A percentile compares a stretch with the other conserved stretches of the same genome.
Evolutionary conservation across 176 grass and related monocot genomes (phyloP).

Genomic region (Oryza rufipogon): DNA sequence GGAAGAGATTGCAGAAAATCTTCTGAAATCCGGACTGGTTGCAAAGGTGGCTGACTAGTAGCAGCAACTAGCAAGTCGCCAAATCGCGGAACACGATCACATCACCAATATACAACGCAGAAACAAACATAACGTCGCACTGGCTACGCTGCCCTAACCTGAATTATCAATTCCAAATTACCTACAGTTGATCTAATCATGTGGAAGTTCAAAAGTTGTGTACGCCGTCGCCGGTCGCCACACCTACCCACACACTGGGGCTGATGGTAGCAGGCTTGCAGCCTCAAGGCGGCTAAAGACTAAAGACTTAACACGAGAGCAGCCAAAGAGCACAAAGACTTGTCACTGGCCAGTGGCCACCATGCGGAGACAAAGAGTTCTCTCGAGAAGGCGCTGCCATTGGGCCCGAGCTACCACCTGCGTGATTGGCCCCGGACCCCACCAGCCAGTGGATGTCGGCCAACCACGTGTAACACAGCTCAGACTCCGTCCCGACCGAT

Average conservation of each 20-base stretch:
- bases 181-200: conserved; percentile 12
- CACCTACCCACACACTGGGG: neutral
- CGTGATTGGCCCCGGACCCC: conserved; percentile 35
- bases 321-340: neutral
- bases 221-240: neutral
- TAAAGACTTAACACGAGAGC: neutral
- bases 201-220: conserved; percentile 27
- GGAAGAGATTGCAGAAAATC: conserved; percentile 17
- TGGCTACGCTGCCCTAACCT: conserved; percentile 10
- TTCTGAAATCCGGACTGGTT: conserved; percentile 14
- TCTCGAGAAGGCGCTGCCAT: conserved; percentile 24
- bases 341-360: conserved; percentile 2
- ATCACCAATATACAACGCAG: conserved; percentile 24
- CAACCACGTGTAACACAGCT: conserved; percentile 45
- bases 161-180: conserved; percentile 18
- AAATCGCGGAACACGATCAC: conserved; percentile 7
- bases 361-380: conserved; percentile 25
- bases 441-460: conserved; percentile 2
- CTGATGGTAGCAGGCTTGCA: neutral
- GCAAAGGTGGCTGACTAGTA: conserved; percentile 36
- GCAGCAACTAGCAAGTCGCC: conserved; percentile 17
- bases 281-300: conserved; percentile 2
- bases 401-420: neutral
- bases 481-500: conserved; percentile 17
- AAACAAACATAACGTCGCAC: neutral